Base-by-base conservation (phyloP, 2,329 filamentous ascomycete species). In the Aaosphaeria pasadenensis region DNA sequence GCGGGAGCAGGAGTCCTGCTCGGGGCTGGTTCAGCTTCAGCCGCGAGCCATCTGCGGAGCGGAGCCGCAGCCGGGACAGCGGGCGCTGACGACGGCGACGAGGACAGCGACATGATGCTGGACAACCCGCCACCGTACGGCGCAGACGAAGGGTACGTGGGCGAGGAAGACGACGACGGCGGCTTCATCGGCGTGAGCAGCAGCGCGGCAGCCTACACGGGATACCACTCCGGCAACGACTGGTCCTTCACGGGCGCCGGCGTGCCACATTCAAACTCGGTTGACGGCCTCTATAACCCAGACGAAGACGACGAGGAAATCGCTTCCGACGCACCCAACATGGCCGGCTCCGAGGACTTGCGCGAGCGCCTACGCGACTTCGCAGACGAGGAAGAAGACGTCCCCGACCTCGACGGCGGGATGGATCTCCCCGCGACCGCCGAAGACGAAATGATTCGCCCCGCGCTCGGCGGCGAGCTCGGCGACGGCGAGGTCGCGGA, bases 1-100 rank as follows among this genome's bases (percentile, higher is more conserved):
- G 87, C 78, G 85, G 83, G 64, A 74, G 72, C 58, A 51, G 64
- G 47, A 71, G 64, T 47, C 69, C 66, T 62, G 65, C 63, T 46
- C 59, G 66, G 58, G 60, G 62, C 54, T 66, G 68, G 66, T 62
- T 69, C 54, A 57, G 56, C 36, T 54, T 59, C 48, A 67, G 63
- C 52, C 49, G 64, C 45, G 64, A 70, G 47, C 53, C 60, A 39
- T 64, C 59, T 45, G 56, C 62, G 49, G 63, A 68, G 54, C 54
- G 65, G 52, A 69, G 65, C 47, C 59, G 64, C 31, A 69, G 64
- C 51, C 57, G 66, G 30, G 66, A 66, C 46, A 55, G 58, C 51
- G 49, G 64, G 56, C 17, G 17, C 17, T 24, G 17, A 24, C 17
- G 17, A 24, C 17, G 17, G 17, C 17, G 17, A 24, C 17, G 17